phyloP scores from a whole-genome alignment of 129 eudicot species.

The Arctium lappa region DNA sequence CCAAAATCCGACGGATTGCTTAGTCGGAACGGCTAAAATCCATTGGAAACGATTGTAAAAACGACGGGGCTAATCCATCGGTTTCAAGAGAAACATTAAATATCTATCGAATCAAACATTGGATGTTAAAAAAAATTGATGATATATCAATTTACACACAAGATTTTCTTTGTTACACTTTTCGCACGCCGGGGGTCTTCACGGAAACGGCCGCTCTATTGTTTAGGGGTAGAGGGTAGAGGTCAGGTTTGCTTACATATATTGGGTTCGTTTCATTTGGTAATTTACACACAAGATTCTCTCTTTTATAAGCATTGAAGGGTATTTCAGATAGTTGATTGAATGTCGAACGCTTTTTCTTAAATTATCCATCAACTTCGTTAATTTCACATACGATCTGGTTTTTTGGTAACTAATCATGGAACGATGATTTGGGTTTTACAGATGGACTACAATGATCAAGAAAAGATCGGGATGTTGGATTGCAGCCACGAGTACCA shows the following conservation, averaged over 20 bases:
- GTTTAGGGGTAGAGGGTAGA: no score
- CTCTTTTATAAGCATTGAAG: background rate
- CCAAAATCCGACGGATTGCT: background rate
- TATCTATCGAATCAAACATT: no score
- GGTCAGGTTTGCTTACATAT: no score
- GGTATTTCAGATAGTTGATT: background rate
- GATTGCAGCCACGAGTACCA: conserved; percentile 90
- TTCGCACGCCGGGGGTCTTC: no score
- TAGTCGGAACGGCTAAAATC: background rate
- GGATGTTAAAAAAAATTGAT: background rate
- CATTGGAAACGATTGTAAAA: background rate
- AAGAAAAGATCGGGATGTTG: conserved; percentile 55
- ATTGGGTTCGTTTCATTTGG: no score
- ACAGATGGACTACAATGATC: conserved; percentile 67
- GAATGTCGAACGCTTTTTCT: background rate
- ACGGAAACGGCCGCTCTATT: no score
- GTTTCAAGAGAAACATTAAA: background rate
- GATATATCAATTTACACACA: background rate
- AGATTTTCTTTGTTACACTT: background rate
- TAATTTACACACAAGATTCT: conserved; percentile 1
- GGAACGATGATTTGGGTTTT: background rate
- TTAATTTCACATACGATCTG: background rate
- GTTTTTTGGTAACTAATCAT: background rate
- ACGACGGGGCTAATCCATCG: background rate
- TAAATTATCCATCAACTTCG: background rate